A percentile compares a stretch with the other conserved stretches of the same genome.
These are phyloP conservation scores for Metarhizium robertsii DNA, from an alignment of 2,329 filamentous ascomycete genomes.

Conservation along the genomic window DNA sequence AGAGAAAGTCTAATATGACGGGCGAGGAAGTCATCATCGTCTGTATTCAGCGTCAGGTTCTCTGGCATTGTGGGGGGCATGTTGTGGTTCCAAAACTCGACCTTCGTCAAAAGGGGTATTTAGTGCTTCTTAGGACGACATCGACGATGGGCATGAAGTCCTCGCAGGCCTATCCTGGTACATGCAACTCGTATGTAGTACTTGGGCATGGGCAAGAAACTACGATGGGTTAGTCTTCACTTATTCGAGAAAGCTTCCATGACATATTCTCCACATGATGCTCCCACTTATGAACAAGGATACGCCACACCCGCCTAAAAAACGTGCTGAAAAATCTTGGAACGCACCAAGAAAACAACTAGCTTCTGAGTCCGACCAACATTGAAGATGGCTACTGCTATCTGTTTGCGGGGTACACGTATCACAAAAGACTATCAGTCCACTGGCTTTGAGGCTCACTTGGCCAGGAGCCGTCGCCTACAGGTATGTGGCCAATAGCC, in stretches of 20 bases:
- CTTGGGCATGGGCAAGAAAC: no score
- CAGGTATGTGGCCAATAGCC: no score
- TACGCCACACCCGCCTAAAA: constrained; percentile 1
- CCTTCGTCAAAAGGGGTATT: no score
- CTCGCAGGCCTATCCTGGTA: no score
- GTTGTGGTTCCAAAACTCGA: no score
- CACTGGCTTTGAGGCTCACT: neutral
- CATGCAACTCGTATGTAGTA: no score
- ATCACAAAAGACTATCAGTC: neutral
- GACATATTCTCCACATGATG: neutral
- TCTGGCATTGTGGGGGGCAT: no score
- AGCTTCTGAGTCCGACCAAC: neutral
- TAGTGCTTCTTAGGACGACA: no score
- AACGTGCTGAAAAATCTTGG: neutral
- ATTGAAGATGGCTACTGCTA: neutral
- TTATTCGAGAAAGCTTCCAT: neutral
- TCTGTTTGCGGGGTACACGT: neutral
- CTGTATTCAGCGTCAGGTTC: no score
- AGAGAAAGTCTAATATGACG: no score
- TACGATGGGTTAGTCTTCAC: neutral
- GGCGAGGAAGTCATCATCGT: no score
- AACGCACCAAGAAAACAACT: neutral
- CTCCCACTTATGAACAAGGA: neutral
- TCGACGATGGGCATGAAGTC: no score
- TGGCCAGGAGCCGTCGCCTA: neutral